Evolutionary conservation across 2,329 filamentous ascomycete genomes (phyloP), one percentile per base, ranked within the genome.

Genomic region (Amphichorda felina): DNA sequence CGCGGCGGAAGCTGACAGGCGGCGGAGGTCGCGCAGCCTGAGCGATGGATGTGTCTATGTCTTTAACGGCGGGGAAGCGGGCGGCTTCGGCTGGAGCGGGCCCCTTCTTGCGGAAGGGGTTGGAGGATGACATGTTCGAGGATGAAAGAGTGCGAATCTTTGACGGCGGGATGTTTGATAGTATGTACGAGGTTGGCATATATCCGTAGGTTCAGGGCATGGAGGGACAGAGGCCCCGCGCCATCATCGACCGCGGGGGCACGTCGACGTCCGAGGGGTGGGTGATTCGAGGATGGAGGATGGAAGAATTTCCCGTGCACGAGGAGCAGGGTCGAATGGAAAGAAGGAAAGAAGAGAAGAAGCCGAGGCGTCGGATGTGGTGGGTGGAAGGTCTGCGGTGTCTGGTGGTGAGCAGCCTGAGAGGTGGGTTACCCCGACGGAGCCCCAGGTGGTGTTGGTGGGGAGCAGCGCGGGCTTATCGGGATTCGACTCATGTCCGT

Each of bases 61-160:
- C 42, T 31, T 54, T 47, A 39, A 57, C 49, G 37, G 49, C 17
- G 42, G 25, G 33, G 19, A 38, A 31, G 5, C 16, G 29, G 29
- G 9, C 25, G 29, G n/a, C 29, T 5, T 10, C 16, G 11, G 10
- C 7, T 11, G 8, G 19, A 8, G 24, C 22, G 14, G 36, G 7
- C 22, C 18, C 24, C 32, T 26, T 24, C 21, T 61, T 65, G 42
- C 68, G 68, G 47, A 72, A 72, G 9, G 68, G 68, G 44, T 72
- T 72, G 30, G 54, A 69, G 58, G 50, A 68, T 11, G 37, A 18
- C 37, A 38, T 38, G 25, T 49, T 44, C 47, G 50, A n/a, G 51
- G 30, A 17, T 45, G 39, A 33, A 37, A 21, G 38, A 35, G 30
- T 37, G 15, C 30, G 21, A 24, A n/a, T 32, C 22, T 29, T 39